Evolutionary conservation across 345 rosid species (phyloP).

Genomic region (Diplotaxis tenuifolia): DNA sequence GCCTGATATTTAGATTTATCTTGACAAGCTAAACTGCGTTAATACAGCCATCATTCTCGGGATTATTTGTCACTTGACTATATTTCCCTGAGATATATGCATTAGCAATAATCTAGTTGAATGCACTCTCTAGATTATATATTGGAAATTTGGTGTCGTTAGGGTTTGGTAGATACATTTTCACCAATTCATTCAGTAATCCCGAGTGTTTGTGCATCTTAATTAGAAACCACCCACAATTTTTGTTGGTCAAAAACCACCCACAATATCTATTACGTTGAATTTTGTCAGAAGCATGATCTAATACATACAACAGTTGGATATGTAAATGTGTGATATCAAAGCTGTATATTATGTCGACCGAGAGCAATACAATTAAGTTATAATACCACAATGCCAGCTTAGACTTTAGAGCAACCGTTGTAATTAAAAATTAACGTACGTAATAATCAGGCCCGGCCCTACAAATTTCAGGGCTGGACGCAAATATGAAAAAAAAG

Average conservation of each 20-base stretch:
- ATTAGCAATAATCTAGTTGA: neutral
- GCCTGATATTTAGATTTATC: neutral
- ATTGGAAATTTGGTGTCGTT: too few species aligned
- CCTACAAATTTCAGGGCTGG: too few species aligned
- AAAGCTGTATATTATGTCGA: neutral
- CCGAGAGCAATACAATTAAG: neutral
- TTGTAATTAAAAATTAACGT: neutral
- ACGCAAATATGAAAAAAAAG: too few species aligned
- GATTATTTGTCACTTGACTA: neutral
- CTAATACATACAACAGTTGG: neutral
- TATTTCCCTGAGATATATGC: neutral
- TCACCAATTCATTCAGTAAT: neutral
- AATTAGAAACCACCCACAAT: neutral
- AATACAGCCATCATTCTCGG: too few species aligned
- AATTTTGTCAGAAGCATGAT: neutral
- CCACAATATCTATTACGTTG: neutral
- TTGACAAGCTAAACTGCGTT: neutral
- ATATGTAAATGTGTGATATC: neutral
- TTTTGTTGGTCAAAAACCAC: too few species aligned
- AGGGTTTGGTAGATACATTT: neutral
- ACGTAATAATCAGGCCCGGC: too few species aligned
- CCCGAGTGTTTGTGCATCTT: neutral
- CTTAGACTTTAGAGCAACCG: neutral
- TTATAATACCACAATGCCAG: too few species aligned
- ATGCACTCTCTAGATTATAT: neutral